Evolutionary conservation across 768 basidiomycete species (phyloP), one percentile per base, ranked within the genome.

Genomic region (Rossbeevera mucosa): DNA sequence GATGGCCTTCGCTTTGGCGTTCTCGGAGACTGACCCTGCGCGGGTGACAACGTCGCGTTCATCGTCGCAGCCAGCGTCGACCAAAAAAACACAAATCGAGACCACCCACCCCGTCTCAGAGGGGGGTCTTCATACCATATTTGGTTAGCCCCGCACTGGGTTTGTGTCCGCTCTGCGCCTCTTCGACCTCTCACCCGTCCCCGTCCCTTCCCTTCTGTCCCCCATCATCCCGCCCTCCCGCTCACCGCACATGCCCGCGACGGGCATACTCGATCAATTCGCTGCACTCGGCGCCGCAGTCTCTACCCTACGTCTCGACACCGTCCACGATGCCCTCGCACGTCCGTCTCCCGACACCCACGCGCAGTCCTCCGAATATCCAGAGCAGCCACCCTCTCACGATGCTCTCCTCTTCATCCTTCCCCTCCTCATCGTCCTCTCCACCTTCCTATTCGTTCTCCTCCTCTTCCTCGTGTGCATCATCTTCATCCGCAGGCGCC

Each of bases 361-460:
- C 43, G 24, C 31, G 31, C 12, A 38, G 5, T 42, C 46, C 45
- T 29, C 56, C 38, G 65, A 67, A 45, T 43, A 48, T 38, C 52
- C 61, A 47, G 63, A 67, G 20, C 64, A 61, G 25, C 51, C 59
- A 18, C 56, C 67, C n/a, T 47, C 67, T 28, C 76, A 76, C 48
- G 87, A 91, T 63, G 80, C 87, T 26, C 82, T 91, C 55, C 80
- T 90, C 65, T 82, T 98, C 63, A 83, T 99, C 53, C 81, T 99
- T 6, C 95, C 95, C 24, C 80, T 99, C 49, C 84, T 98, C 65
- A 90, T 97, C 72, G 88, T 98, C 44, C 80, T 97, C 29, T 87
- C 91, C 21, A 92, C 92, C 5, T 88, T 98, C 58, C 80, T 99
- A 48, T 88, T 97, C 69, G 84, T 98, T 48, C 82, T 97, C 57